Conservation (phyloP, 345 rosid species). For the Sapria himalayana region DNA sequence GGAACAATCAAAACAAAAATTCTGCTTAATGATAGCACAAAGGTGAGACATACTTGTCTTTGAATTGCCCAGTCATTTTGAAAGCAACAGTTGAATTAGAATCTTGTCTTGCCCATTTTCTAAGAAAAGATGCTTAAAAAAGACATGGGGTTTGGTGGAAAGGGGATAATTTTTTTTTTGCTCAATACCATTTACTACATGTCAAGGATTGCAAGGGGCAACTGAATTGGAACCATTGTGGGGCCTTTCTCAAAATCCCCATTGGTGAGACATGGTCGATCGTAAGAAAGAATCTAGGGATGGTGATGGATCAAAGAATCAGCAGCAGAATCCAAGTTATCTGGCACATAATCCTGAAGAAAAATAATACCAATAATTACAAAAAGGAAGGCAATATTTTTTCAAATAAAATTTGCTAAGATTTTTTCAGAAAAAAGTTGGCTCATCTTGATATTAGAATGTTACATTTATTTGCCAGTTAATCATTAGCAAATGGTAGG, state of each 20-base stretch:
- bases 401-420: not conserved
- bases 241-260: constrained; percentile 83
- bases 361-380: not conserved
- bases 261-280: constrained; percentile 33
- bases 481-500: constrained; percentile 53
- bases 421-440: not conserved
- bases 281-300: constrained; percentile 66
- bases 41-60: constrained; percentile 78
- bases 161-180: constrained; percentile 30
- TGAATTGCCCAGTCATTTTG: constrained; percentile 66
- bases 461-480: constrained; percentile 44
- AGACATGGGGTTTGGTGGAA: constrained; percentile 51
- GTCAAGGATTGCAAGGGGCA: constrained; percentile 43
- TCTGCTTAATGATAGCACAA: constrained; percentile 49
- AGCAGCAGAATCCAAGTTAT: constrained; percentile 47
- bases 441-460: constrained; percentile 65
- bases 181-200: constrained; percentile 17
- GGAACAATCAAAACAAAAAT: too few relatives aligned
- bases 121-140: constrained; percentile 67
- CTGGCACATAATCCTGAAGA: constrained; percentile 53
- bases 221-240: constrained; percentile 41
- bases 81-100: constrained; percentile 58
- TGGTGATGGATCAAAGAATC: constrained; percentile 61
- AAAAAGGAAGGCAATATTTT: too few relatives aligned
- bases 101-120: constrained; percentile 70